These are phyloP conservation scores for Spathaspora arborariae DNA, from an alignment of 805 yeast species.

Conservation along the genomic window DNA sequence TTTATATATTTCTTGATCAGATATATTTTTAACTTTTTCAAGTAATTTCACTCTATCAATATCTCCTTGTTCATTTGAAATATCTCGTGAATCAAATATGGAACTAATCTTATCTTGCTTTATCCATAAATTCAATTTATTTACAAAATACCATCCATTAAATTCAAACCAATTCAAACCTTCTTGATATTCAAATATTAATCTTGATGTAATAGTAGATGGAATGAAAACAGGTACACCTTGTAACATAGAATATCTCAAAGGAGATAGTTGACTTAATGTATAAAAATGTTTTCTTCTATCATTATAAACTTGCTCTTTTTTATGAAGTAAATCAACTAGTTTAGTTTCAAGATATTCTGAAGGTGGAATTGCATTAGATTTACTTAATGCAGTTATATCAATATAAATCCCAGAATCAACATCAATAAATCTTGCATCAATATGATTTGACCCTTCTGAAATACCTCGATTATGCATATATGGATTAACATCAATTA, in stretches of 20 bases:
- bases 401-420: slow-evolving; percentile 55
- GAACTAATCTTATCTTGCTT: slow-evolving; percentile 3
- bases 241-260: slow-evolving; percentile 51
- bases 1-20: slow-evolving; percentile 15
- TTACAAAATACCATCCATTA: slow-evolving; percentile 19
- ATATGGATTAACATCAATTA: slow-evolving; percentile 20
- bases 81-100: slow-evolving; percentile 6
- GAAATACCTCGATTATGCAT: slow-evolving; percentile 18
- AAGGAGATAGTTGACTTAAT: slow-evolving; percentile 43
- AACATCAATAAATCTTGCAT: slow-evolving; percentile 51
- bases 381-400: slow-evolving; percentile 38
- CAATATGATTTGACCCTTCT: slow-evolving; percentile 17
- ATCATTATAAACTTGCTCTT: slow-evolving; percentile 23
- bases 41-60: slow-evolving; percentile 12
- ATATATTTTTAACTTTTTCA: slow-evolving; percentile 16
- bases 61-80: slow-evolving; percentile 8
- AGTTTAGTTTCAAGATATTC: slow-evolving; percentile 11
- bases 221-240: slow-evolving; percentile 39
- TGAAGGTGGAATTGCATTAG: slow-evolving; percentile 13
- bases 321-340: slow-evolving; percentile 7
- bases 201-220: slow-evolving; percentile 19
- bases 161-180: slow-evolving; percentile 17
- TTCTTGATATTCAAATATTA: slow-evolving; percentile 20
- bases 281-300: slow-evolving; percentile 27
- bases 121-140: slow-evolving; percentile 19